Evolutionary conservation across 1,284 basidiomycete species (phyloP), one percentile per base, ranked within the genome.

Genomic region (Puccinia novopanici): DNA sequence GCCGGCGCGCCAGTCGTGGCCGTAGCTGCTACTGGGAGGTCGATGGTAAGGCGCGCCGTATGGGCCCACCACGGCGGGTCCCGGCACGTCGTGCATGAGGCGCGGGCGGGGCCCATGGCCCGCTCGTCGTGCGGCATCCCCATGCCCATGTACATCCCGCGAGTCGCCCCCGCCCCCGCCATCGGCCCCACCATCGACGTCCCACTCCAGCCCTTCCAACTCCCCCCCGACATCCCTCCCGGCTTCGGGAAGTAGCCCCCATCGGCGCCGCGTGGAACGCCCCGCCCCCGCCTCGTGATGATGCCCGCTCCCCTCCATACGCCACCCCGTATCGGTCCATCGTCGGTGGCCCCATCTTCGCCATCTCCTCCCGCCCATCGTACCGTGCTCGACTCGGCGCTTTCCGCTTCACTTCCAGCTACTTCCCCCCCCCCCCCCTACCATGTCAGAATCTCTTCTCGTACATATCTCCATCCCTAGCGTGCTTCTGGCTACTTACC

Each of bases 361-460:
- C 52, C 70, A 83, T 75, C n/a, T 81, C 82, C 67, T 81, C 80
- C 37, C 85, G 85, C 24, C 86, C 84, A 57, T 86, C 86, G 77
- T 93, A 90, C 1, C 94, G 93, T 86, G 95, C 93, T 9, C 73
- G 67, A 27, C 79, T 74, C 4, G 59, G 71, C n/a, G 63, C 74
- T 40, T 93, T 94, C 81, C 93, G 89, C 87, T 98, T 98, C 78
- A 98, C 93, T 84, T 98, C 95, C 83, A 98, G 95, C 93, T 96
- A 83, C 24, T 83, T 0, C 5, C 52, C 82, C n/a, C n/a, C n/a
- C n/a, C n/a, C n/a, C n/a, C n/a, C n/a, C n/a, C n/a, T n/a, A 45
- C 24, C 10, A 48, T 34, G 4, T 34, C 4, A 34, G 34, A 34
- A 34, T 34, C 34, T 34, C n/a, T n/a, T n/a, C n/a, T n/a, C n/a